Evolutionary conservation across 441 rosid species (phyloP).

Genomic region (Populus hybrid): DNA sequence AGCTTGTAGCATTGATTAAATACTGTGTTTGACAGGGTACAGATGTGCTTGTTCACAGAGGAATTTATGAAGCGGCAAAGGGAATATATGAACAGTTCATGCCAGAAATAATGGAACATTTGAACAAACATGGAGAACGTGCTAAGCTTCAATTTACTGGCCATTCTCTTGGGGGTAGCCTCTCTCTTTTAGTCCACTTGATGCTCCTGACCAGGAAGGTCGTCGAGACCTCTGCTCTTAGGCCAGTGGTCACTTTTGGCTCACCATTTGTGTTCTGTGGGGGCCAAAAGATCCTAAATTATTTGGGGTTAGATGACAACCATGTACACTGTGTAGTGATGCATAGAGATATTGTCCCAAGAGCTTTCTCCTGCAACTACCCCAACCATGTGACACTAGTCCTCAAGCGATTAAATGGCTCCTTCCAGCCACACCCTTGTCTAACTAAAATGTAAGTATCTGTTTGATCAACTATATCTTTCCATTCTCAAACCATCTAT

Average conservation of each 20-base stretch:
- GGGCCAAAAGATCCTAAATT: constrained; percentile 59
- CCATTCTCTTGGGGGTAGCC: constrained; percentile 95
- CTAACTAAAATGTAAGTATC: constrained; percentile 59
- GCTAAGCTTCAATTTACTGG: constrained; percentile 87
- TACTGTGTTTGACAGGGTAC: constrained; percentile 43
- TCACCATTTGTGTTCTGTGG: constrained; percentile 88
- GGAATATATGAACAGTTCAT: constrained; percentile 76
- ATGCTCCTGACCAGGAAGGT: constrained; percentile 64
- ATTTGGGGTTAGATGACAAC: constrained; percentile 72
- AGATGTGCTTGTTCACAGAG: constrained; percentile 81
- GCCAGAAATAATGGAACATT: constrained; percentile 68
- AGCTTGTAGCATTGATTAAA: background rate
- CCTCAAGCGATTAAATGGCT: constrained; percentile 69
- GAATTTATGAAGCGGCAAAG: constrained; percentile 93
- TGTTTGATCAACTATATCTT: background rate
- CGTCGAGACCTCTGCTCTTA: constrained; percentile 50
- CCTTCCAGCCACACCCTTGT: constrained; percentile 83
- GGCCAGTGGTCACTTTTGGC: constrained; percentile 78
- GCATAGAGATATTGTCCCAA: constrained; percentile 94
- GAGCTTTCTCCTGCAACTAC: constrained; percentile 94
- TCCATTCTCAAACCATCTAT: background rate
- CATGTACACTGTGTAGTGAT: constrained; percentile 69
- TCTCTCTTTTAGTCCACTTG: constrained; percentile 66
- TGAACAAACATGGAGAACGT: constrained; percentile 52
- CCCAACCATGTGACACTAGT: constrained; percentile 72